A percentile compares a stretch with the other conserved stretches of the same genome.
Evolutionary conservation across 164 flowering plant genomes (phyloP).

Genomic region (Magnolia sinica): DNA sequence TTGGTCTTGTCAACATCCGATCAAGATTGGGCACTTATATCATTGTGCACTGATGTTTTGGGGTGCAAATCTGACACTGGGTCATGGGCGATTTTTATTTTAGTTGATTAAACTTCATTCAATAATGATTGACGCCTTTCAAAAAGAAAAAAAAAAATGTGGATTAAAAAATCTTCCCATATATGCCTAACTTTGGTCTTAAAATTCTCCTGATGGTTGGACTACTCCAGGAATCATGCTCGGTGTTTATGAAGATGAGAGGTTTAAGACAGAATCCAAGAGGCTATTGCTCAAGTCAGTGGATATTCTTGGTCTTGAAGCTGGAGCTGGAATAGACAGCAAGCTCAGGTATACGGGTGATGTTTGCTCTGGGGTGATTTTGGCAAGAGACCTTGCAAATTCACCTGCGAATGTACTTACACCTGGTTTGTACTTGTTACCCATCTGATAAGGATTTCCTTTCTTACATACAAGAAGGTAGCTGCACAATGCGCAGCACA

Average conservation of each 20-base stretch:
- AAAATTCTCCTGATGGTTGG: conserved; percentile 9
- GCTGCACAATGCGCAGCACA: background rate
- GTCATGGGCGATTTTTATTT: background rate
- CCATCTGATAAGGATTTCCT: background rate
- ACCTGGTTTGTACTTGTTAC: conserved; percentile 56
- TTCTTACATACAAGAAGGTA: background rate
- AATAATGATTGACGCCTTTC: background rate
- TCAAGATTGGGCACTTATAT: background rate
- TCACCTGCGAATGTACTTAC: conserved; percentile 97
- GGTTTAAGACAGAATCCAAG: conserved; percentile 86
- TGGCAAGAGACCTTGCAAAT: conserved; percentile 88
- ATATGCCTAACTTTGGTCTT: background rate
- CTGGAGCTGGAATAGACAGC: conserved; percentile 76
- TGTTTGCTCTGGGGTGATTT: conserved; percentile 70
- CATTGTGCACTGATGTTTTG: background rate
- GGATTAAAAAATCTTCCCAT: background rate
- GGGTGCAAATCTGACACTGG: background rate
- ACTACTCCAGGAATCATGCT: conserved; percentile 58
- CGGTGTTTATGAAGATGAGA: conserved; percentile 72
- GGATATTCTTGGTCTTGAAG: conserved; percentile 85
- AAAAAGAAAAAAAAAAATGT: background rate
- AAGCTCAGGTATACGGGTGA: conserved; percentile 71
- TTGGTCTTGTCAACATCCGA: background rate
- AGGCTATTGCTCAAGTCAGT: conserved; percentile 59
- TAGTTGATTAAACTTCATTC: background rate